These are phyloP conservation scores for Fusarium mangiferae DNA, from an alignment of 2,329 filamentous ascomycete genomes.

Conservation along the genomic window DNA sequence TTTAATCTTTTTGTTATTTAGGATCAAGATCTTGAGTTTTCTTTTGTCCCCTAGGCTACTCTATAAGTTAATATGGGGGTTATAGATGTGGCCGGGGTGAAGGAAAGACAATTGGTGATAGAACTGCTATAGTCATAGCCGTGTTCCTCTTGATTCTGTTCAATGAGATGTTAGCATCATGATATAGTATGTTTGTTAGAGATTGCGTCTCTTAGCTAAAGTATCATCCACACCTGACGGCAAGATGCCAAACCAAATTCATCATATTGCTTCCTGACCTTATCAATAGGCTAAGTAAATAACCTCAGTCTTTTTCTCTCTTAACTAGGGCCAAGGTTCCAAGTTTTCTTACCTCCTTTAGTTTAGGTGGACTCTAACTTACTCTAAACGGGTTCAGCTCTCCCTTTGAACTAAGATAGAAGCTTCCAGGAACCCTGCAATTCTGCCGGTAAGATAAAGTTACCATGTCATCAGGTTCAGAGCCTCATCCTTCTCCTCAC, in stretches of 20 bases:
- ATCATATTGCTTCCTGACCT: neutral
- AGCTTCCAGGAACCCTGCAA: constrained; percentile 14
- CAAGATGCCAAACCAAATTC: neutral
- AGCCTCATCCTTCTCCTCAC: constrained; percentile 1
- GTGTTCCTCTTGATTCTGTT: neutral
- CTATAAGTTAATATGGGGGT: neutral
- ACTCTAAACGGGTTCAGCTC: neutral
- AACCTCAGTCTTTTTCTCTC: neutral
- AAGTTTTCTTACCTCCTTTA: neutral
- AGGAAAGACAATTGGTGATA: neutral
- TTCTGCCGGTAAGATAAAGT: neutral
- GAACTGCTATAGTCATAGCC: neutral
- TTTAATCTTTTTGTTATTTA: too few species aligned
- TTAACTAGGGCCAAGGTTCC: neutral
- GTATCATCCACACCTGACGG: neutral
- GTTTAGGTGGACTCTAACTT: neutral
- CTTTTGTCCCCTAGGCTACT: neutral
- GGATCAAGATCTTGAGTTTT: too few species aligned
- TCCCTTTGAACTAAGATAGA: neutral
- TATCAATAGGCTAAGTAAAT: neutral
- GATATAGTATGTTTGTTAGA: neutral
- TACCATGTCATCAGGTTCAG: neutral
- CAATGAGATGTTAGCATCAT: neutral
- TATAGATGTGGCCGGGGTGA: neutral
- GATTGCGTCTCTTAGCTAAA: neutral